phyloP scores from a whole-genome alignment of 192 early-diverging fungal genomes.

The Coemansia sp. region DNA sequence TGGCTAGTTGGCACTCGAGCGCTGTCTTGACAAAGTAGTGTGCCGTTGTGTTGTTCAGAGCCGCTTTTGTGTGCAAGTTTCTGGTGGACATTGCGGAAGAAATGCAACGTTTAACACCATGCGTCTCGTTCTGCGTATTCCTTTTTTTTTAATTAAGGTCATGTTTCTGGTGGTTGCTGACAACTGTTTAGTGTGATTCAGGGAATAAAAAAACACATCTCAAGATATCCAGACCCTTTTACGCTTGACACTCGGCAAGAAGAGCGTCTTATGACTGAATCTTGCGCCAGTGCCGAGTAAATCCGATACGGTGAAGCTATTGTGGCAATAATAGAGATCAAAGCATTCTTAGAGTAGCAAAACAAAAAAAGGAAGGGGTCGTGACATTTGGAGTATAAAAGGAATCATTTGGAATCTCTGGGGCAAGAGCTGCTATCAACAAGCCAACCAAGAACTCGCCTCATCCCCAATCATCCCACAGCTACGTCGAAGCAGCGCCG shows the following conservation, averaged over 20 bases:
- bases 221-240: neutral
- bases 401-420: neutral
- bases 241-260: neutral
- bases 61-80: neutral
- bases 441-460: neutral
- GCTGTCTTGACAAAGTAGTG: neutral
- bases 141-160: slow-evolving; percentile 6
- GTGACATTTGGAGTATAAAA: neutral
- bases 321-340: neutral
- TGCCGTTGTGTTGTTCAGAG: neutral
- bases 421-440: neutral
- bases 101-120: slow-evolving; percentile 3
- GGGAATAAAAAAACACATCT: neutral
- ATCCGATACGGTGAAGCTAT: neutral
- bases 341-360: neutral
- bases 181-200: neutral
- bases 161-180: neutral
- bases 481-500: neutral
- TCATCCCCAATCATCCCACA: neutral
- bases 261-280: neutral
- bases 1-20: neutral
- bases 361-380: neutral
- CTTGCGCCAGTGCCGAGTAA: neutral
- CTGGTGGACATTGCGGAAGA: neutral
- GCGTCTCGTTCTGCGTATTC: neutral